These are phyloP conservation scores for Crithidia fasciculata DNA, from an alignment of 208 protist genomes.

Conservation along the genomic window DNA sequence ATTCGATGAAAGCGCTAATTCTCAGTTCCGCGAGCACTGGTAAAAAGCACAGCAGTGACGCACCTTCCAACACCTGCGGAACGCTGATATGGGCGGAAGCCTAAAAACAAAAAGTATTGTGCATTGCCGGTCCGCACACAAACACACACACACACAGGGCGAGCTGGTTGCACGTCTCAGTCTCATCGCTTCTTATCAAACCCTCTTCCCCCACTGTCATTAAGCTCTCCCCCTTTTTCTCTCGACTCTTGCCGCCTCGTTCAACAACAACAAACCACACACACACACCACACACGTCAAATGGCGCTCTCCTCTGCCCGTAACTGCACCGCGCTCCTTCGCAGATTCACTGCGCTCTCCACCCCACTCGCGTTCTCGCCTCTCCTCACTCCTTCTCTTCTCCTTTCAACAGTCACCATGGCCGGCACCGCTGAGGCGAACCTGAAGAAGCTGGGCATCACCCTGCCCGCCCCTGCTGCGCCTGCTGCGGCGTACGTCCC, in stretches of 20 bases:
- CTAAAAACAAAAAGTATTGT: not conserved
- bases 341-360: slow-evolving; percentile 2
- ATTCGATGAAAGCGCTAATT: no score
- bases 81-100: not conserved
- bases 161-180: not conserved
- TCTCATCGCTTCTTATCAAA: no score
- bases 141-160: no score
- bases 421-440: slow-evolving; percentile 42
- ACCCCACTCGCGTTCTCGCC: not conserved
- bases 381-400: not conserved
- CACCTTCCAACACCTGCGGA: no score
- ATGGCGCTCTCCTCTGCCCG: not conserved
- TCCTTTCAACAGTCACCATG: slow-evolving; percentile 25
- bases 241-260: no score
- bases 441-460: slow-evolving; percentile 67
- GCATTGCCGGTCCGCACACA: no score
- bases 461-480: slow-evolving; percentile 55
- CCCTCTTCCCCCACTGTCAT: no score
- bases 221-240: no score
- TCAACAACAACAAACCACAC: no score
- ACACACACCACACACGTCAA: no score
- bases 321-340: not conserved
- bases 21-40: no score
- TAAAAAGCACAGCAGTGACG: no score
- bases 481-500: slow-evolving; percentile 78